Evolutionary conservation across 331 rosid genomes (phyloP).

Genomic region (Erythrophleum ivorense): DNA sequence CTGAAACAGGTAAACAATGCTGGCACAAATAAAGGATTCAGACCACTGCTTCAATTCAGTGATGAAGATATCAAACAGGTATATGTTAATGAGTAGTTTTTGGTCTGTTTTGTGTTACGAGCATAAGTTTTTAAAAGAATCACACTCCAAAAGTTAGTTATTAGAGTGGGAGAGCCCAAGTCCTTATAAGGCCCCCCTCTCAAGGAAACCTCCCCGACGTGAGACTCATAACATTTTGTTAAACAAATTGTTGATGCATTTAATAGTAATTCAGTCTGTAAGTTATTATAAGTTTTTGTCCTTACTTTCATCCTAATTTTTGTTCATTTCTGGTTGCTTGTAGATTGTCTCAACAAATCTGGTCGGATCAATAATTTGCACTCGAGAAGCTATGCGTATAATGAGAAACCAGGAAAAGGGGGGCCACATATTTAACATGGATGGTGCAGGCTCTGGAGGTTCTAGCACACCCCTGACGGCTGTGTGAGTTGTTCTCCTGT

Average conservation of each 20-base stretch:
- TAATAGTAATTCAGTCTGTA: neutral
- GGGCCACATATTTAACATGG: conserved; percentile 98
- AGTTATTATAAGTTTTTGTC: neutral
- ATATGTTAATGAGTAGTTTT: conserved; percentile 17
- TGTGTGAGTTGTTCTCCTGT: conserved; percentile 66
- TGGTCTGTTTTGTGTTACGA: neutral
- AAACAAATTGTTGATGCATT: neutral
- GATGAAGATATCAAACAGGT: conserved; percentile 96
- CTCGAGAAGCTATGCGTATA: conserved; percentile 86
- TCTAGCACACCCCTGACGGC: conserved; percentile 99
- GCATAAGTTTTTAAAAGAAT: too few species aligned
- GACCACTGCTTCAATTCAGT: conserved; percentile 88
- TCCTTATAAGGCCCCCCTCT: too few species aligned
- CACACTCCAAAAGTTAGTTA: too few species aligned
- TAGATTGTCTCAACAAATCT: conserved; percentile 97
- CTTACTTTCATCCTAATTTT: neutral
- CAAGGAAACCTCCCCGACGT: too few species aligned
- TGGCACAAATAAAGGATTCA: conserved; percentile 92
- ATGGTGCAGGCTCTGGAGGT: conserved; percentile 98
- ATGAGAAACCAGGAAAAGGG: conserved; percentile 77
- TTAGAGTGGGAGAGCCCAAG: too few species aligned
- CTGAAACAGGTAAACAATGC: conserved; percentile 86
- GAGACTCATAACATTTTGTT: too few species aligned
- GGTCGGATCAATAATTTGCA: conserved; percentile 95
- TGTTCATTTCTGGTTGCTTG: conserved; percentile 3